A percentile compares a stretch with the other conserved stretches of the same genome.
These are phyloP conservation scores for Phlyctochytrium planicorne DNA, from an alignment of 192 early-diverging fungal species.

Conservation along the genomic window DNA sequence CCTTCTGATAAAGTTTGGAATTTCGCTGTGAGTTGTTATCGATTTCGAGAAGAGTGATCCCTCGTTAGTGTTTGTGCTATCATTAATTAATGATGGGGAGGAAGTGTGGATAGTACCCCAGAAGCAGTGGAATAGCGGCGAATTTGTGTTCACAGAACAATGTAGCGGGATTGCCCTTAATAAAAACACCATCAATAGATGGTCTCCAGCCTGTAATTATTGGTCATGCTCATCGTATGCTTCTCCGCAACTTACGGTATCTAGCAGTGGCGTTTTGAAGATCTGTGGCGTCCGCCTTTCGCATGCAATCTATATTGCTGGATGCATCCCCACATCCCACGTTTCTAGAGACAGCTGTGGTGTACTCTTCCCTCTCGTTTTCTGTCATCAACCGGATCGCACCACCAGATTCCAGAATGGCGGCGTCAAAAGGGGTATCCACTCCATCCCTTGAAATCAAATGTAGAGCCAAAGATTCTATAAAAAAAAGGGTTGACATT, in stretches of 20 bases:
- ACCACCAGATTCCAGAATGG: slow-evolving; percentile 2
- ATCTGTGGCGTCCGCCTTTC: background rate
- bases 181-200: background rate
- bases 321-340: too few relatives aligned
- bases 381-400: too few relatives aligned
- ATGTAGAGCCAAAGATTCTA: background rate
- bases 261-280: background rate
- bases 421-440: background rate
- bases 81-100: background rate
- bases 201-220: too few relatives aligned
- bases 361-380: too few relatives aligned
- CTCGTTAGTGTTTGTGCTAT: slow-evolving; percentile 2
- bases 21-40: background rate
- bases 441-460: background rate
- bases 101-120: background rate
- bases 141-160: background rate
- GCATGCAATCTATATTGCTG: background rate
- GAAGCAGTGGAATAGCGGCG: too few relatives aligned
- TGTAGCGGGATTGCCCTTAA: background rate
- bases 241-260: background rate
- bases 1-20: background rate
- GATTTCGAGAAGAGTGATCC: background rate
- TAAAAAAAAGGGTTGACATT: background rate
- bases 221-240: too few relatives aligned
- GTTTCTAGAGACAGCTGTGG: too few relatives aligned